These are phyloP conservation scores for Phlyctochytrium planicorne DNA, from an alignment of 192 early-diverging fungal species.

Conservation along the genomic window DNA sequence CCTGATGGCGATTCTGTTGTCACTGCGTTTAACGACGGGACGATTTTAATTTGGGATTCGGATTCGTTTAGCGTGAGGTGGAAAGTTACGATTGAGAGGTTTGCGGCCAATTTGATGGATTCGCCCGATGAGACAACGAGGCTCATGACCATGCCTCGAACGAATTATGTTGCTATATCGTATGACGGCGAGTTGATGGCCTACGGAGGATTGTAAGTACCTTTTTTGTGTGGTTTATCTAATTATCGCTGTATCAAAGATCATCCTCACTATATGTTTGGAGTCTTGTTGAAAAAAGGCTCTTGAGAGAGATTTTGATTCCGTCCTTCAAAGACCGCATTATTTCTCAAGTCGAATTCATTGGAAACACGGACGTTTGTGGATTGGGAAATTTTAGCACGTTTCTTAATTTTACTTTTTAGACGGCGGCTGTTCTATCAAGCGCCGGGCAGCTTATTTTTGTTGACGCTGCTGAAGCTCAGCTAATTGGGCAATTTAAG, in stretches of 20 bases:
- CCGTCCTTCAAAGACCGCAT: slow-evolving; percentile 34
- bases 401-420: not conserved
- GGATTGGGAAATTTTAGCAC: slow-evolving; percentile 5
- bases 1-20: slow-evolving; percentile 38
- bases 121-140: slow-evolving; percentile 6
- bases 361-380: slow-evolving; percentile 34
- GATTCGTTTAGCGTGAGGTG: slow-evolving; percentile 41
- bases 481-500: slow-evolving; percentile 38
- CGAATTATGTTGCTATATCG: slow-evolving; percentile 24
- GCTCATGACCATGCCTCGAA: slow-evolving; percentile 20
- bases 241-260: slow-evolving; percentile 11
- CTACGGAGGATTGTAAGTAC: slow-evolving; percentile 41
- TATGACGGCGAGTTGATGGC: slow-evolving; percentile 43
- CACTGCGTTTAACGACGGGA: slow-evolving; percentile 44
- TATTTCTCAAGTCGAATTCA: slow-evolving; percentile 44
- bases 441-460: slow-evolving; percentile 44
- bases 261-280: slow-evolving; percentile 43
- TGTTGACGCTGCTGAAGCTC: slow-evolving; percentile 39
- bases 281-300: slow-evolving; percentile 44
- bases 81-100: slow-evolving; percentile 40
- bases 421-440: slow-evolving; percentile 43
- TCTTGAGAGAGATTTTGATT: slow-evolving; percentile 49
- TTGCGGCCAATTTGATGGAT: slow-evolving; percentile 16
- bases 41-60: slow-evolving; percentile 45
- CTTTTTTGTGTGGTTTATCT: not conserved